Evolutionary conservation across 306 rosid species (phyloP).

Genomic region (Vigna radiata): DNA sequence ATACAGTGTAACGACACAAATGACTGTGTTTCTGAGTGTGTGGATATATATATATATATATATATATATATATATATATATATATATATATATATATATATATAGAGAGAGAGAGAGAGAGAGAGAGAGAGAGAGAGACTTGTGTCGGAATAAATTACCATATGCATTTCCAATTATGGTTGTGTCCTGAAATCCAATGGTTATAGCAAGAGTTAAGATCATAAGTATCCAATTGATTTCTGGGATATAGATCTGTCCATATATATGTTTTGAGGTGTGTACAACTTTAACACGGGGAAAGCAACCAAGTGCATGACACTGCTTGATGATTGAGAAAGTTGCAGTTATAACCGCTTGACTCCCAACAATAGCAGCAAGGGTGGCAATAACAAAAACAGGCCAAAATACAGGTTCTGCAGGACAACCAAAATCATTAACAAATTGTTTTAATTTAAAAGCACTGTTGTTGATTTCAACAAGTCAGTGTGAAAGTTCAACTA

Average conservation of each 20-base stretch:
- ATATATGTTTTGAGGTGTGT: constrained; percentile 82
- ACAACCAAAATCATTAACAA: constrained; percentile 42
- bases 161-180: constrained; percentile 87
- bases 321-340: constrained; percentile 86
- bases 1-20: background rate
- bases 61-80: too few species aligned
- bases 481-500: constrained; percentile 46
- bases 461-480: constrained; percentile 20
- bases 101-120: too few species aligned
- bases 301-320: constrained; percentile 94
- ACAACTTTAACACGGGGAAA: constrained; percentile 92
- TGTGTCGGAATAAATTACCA: constrained; percentile 54
- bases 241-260: constrained; percentile 88
- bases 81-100: too few species aligned
- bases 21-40: background rate
- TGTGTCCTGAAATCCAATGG: constrained; percentile 84
- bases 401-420: constrained; percentile 74
- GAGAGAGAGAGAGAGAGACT: background rate
- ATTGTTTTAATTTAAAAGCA: constrained; percentile 22
- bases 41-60: too few species aligned
- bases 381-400: constrained; percentile 84
- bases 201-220: constrained; percentile 83
- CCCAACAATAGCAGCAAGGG: constrained; percentile 90
- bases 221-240: constrained; percentile 93
- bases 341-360: constrained; percentile 93